Evolutionary conservation across 495 filamentous ascomycete genomes (phyloP).

Genomic region (Aspergillus saccharolyticus): DNA sequence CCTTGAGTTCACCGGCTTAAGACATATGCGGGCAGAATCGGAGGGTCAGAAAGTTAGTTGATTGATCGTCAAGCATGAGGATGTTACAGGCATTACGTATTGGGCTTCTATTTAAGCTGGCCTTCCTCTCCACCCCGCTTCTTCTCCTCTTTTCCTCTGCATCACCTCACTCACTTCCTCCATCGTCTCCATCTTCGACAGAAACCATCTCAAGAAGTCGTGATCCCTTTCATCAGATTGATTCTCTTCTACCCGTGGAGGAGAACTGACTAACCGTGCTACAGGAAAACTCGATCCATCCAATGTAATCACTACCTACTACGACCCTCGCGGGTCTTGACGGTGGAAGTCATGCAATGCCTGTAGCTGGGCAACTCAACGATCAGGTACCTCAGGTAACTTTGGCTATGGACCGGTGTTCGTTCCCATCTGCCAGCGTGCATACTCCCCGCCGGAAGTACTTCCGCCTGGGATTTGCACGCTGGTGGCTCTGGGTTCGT

Average conservation of each 20-base stretch:
- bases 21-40: neutral
- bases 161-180: neutral
- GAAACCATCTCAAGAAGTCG: neutral
- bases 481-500: slow-evolving; percentile 39
- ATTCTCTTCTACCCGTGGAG: neutral
- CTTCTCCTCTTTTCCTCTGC: neutral
- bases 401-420: slow-evolving; percentile 66
- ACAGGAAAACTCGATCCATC: neutral
- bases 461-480: slow-evolving; percentile 3
- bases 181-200: neutral
- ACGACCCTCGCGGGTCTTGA: slow-evolving; percentile 1
- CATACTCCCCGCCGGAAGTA: slow-evolving; percentile 5
- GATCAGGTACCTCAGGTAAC: slow-evolving; percentile 62
- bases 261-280: neutral
- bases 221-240: neutral
- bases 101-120: neutral
- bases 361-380: slow-evolving; percentile 37
- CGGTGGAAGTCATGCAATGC: slow-evolving; percentile 39
- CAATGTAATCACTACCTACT: slow-evolving; percentile 22
- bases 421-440: slow-evolving; percentile 36
- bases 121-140: neutral
- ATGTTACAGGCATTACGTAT: neutral
- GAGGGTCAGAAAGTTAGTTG: neutral
- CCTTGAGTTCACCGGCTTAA: neutral
- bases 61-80: neutral